Percentiles rank a stretch among this genome's conserved stretches.
Evolutionary conservation across 805 yeast genomes (phyloP).

Genomic region (Pichia nanzhaoensis): DNA sequence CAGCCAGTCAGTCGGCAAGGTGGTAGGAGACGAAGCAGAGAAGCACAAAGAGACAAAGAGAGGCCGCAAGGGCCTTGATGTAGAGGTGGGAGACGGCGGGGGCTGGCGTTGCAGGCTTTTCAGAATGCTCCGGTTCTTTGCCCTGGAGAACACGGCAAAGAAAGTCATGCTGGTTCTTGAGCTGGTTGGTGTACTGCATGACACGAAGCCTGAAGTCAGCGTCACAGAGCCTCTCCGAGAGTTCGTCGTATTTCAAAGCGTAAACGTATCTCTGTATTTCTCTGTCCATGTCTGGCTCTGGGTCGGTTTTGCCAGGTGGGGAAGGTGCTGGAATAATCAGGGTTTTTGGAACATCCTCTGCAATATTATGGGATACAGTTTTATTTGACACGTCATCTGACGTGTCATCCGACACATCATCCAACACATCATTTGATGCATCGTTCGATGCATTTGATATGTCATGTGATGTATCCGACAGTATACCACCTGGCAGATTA

Average conservation of each 20-base stretch:
- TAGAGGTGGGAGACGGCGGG: not conserved
- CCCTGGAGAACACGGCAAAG: not conserved
- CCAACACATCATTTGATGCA: not conserved
- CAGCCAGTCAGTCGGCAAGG: slow-evolving; percentile 10
- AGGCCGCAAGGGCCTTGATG: not conserved
- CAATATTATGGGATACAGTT: not conserved
- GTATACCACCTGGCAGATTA: too few relatives aligned
- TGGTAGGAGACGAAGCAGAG: slow-evolving; percentile 9
- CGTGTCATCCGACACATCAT: too few relatives aligned
- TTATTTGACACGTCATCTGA: not conserved
- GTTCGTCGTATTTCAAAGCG: not conserved
- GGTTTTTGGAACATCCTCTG: not conserved
- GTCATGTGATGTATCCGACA: too few relatives aligned
- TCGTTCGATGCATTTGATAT: too few relatives aligned
- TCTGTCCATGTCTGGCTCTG: not conserved
- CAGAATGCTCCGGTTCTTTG: not conserved
- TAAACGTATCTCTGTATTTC: slow-evolving; percentile 1
- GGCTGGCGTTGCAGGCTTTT: not conserved
- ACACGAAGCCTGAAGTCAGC: slow-evolving; percentile 1
- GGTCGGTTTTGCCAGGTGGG: not conserved
- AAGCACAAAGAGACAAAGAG: not conserved
- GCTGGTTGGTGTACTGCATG: not conserved
- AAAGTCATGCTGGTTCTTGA: not conserved
- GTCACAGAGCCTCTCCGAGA: not conserved
- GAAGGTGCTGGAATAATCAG: not conserved